phyloP scores from a whole-genome alignment of 257 asterid genomes.

The Lithospermum erythrorhizon region DNA sequence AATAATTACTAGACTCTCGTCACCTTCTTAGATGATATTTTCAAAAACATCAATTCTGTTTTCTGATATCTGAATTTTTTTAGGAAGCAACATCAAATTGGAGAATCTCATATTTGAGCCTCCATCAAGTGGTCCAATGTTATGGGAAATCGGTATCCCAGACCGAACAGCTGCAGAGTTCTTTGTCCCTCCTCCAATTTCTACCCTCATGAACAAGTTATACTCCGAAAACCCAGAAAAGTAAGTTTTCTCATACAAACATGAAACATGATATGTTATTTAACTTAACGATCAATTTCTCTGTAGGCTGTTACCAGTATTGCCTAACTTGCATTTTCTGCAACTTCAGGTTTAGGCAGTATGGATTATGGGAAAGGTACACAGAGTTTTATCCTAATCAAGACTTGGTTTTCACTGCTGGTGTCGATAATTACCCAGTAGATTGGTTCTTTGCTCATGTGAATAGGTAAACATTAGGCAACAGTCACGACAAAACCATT shows the following conservation, averaged over 20 bases:
- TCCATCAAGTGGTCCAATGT: conserved; percentile 71
- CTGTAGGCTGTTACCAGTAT: background rate
- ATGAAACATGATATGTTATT: background rate
- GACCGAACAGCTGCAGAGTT: conserved; percentile 77
- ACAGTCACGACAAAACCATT: background rate
- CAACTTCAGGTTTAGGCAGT: conserved; percentile 53
- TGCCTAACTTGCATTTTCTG: background rate
- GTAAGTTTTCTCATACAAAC: conserved; percentile 21
- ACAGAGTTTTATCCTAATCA: conserved; percentile 56
- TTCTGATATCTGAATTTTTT: background rate
- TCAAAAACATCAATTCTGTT: background rate
- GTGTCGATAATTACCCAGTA: conserved; percentile 28
- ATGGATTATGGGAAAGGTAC: conserved; percentile 90
- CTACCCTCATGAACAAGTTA: conserved; percentile 48
- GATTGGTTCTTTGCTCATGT: conserved; percentile 93
- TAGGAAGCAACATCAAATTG: conserved; percentile 42
- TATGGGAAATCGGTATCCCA: conserved; percentile 88
- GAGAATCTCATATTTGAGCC: conserved; percentile 36
- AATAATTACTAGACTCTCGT: background rate
- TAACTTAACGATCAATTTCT: background rate
- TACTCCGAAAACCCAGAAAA: conserved; percentile 29
- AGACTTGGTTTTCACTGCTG: conserved; percentile 54
- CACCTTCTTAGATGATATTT: background rate
- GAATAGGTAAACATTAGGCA: conserved; percentile 31
- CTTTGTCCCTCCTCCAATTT: conserved; percentile 66